Evolutionary conservation across 2,329 filamentous ascomycete species (phyloP).

Genomic region (Nannizzia gypsea): DNA sequence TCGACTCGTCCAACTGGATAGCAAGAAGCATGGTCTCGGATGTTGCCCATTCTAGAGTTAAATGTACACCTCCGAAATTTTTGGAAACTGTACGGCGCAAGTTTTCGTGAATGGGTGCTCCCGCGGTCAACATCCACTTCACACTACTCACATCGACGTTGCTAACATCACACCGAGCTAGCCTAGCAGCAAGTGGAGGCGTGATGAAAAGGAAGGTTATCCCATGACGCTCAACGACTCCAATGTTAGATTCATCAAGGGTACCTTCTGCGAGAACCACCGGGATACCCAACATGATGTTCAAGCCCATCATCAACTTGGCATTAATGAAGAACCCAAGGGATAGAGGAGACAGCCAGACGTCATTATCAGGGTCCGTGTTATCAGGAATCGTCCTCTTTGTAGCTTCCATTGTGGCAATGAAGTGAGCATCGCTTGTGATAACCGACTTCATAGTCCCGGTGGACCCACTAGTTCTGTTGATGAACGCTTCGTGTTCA

Average conservation of each 20-base stretch:
- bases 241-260: constrained; percentile 15
- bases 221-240: constrained; percentile 15
- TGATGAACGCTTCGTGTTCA: constrained; percentile 15
- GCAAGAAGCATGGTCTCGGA: constrained; percentile 20
- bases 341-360: constrained; percentile 18
- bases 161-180: constrained; percentile 15
- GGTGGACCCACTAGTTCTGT: constrained; percentile 17
- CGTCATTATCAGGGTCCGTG: constrained; percentile 17
- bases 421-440: constrained; percentile 17
- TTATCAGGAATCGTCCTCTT: constrained; percentile 16
- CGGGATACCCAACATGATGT: constrained; percentile 20
- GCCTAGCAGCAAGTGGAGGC: constrained; percentile 17
- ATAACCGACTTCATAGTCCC: constrained; percentile 17
- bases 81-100: constrained; percentile 14
- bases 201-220: constrained; percentile 19
- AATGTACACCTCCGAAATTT: constrained; percentile 15
- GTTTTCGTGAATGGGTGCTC: constrained; percentile 19
- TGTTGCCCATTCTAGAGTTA: constrained; percentile 19
- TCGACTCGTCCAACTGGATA: constrained; percentile 16
- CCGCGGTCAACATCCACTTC: constrained; percentile 21
- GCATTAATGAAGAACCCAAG: constrained; percentile 22
- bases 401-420: constrained; percentile 17
- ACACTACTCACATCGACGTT: constrained; percentile 14
- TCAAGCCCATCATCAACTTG: constrained; percentile 20
- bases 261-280: constrained; percentile 16